Conservation (phyloP, 805 yeast genomes). For the Ogataea thermomethanolica region DNA sequence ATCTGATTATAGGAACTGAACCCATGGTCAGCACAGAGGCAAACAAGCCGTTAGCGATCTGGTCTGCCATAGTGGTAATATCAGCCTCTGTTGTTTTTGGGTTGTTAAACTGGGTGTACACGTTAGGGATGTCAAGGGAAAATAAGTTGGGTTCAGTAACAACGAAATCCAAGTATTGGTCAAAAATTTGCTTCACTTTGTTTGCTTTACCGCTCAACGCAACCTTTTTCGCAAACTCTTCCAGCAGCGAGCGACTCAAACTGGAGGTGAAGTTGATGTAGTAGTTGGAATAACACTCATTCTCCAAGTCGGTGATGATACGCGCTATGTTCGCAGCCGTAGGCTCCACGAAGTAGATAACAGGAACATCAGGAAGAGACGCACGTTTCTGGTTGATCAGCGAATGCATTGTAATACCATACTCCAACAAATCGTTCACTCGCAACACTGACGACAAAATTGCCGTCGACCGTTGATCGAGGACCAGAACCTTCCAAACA, state of each 20-base stretch:
- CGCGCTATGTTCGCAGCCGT: conserved; percentile 67
- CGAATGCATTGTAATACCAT: conserved; percentile 90
- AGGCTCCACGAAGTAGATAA: conserved; percentile 86
- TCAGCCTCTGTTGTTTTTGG: conserved; percentile 72
- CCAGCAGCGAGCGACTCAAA: conserved; percentile 72
- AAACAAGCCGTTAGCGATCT: conserved; percentile 75
- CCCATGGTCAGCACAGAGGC: conserved; percentile 75
- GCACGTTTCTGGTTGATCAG: conserved; percentile 67
- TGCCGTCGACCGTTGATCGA: conserved; percentile 78
- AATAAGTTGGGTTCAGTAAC: conserved; percentile 93
- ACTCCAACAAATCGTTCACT: conserved; percentile 83
- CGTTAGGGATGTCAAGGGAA: conserved; percentile 63
- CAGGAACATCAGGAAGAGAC: conserved; percentile 93
- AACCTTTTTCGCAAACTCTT: conserved; percentile 82
- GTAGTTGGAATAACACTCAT: conserved; percentile 72
- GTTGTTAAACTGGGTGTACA: conserved; percentile 66
- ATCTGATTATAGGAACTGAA: conserved; percentile 83
- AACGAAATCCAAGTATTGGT: conserved; percentile 87
- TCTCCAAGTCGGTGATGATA: conserved; percentile 69
- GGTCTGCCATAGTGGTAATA: conserved; percentile 64
- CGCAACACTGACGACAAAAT: conserved; percentile 88
- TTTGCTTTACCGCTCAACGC: conserved; percentile 67
- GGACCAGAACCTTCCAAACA: conserved; percentile 85
- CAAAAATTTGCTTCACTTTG: conserved; percentile 83
- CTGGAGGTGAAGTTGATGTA: conserved; percentile 86